phyloP scores from a whole-genome alignment of 352 stramenopile species.

The Phytophthora sojae region DNA sequence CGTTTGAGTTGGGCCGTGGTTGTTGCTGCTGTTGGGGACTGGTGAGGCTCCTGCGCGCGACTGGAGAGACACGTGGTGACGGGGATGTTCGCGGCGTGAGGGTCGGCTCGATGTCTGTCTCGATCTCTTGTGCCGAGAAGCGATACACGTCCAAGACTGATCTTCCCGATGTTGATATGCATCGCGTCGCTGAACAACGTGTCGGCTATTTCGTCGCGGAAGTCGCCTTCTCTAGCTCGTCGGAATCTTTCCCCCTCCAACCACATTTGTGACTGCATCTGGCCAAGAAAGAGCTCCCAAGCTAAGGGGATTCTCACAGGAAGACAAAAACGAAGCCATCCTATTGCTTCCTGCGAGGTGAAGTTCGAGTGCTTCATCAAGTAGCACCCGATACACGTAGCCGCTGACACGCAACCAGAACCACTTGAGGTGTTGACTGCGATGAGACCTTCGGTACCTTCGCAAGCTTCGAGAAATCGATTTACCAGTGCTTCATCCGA shows the following conservation, averaged over 20 bases:
- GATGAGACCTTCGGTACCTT: slow-evolving; percentile 67
- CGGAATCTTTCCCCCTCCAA: slow-evolving; percentile 55
- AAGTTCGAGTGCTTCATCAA: slow-evolving; percentile 98
- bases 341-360: slow-evolving; percentile 94
- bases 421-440: slow-evolving; percentile 76
- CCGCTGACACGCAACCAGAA: slow-evolving; percentile 64
- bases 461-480: slow-evolving; percentile 90
- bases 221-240: slow-evolving; percentile 25
- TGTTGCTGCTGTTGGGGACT: slow-evolving; percentile 34
- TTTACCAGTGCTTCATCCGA: slow-evolving; percentile 74
- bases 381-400: slow-evolving; percentile 97
- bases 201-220: slow-evolving; percentile 11
- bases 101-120: slow-evolving; percentile 14
- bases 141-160: slow-evolving; percentile 60
- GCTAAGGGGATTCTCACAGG: slow-evolving; percentile 85
- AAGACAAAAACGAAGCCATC: slow-evolving; percentile 95
- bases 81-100: slow-evolving; percentile 7
- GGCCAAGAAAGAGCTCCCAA: slow-evolving; percentile 92
- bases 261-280: slow-evolving; percentile 88
- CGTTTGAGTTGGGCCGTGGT: slow-evolving; percentile 42
- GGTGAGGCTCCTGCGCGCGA: slow-evolving; percentile 24
- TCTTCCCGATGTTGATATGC: slow-evolving; percentile 75
- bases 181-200: slow-evolving; percentile 19
- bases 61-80: slow-evolving; percentile 28
- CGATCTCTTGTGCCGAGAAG: slow-evolving; percentile 62